Evolutionary conservation across 768 basidiomycete genomes (phyloP), one percentile per base, ranked within the genome.

Genomic region (Russula earlei): DNA sequence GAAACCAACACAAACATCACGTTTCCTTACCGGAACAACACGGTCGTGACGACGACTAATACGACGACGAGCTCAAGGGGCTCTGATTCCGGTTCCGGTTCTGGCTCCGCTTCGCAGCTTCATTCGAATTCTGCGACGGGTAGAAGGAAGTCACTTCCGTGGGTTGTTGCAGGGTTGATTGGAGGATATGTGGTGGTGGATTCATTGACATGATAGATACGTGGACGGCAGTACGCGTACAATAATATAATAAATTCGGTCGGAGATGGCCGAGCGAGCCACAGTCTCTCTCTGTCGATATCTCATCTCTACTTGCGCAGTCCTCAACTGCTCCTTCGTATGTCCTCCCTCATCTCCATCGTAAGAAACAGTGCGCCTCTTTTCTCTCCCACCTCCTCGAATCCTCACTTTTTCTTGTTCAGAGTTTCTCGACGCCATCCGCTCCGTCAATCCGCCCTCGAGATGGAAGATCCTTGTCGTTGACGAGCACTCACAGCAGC

Each of bases 381-480:
- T 15, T 37, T 55, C 14, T 49, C 25, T 33, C 22, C 5, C 20
- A n/a, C 2, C 5, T 27, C n/a, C 7, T 25, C 29, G 24, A 24
- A 33, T 43, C 22, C 49, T 40, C 48, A 60, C 56, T 36, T 36
- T n/a, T 31, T 52, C 19, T 19, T 29, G 24, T 56, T 7, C 65
- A 94, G 91, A 87, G 67, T 92, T 94, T 68, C 77, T 94, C 59
- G 87, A 91, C 47, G 84, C 87, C 17, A 85, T 95, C 64, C 79
- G 87, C 68, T 88, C 89, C 43, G 90, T 91, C 45, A 82, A 86
- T 66, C 90, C 94, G 2, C 83, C 86, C 19, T 82, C 81, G 55
- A 75, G 82, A 78, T 99, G 96, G 96, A 99, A 99, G 80, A 87
- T 96, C 63, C 81, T 98, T 42, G 92, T 99, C 56, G 88, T 98